Conservation (phyloP, 1,284 basidiomycete species). For the Malassezia slooffiae region DNA sequence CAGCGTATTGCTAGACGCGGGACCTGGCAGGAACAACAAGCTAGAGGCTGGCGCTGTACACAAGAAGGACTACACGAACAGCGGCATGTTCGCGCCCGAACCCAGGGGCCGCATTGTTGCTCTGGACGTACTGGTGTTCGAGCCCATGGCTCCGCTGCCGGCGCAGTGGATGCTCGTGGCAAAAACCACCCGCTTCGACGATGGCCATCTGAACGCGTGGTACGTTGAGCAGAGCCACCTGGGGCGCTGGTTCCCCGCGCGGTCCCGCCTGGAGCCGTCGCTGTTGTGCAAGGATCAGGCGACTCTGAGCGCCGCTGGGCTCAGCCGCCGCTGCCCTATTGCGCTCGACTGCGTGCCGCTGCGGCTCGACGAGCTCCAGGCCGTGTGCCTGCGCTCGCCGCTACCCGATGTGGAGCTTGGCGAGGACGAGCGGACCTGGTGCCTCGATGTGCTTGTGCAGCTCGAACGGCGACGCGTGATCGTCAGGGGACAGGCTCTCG, state of each 20-base stretch:
- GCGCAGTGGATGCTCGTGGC: conserved; percentile 9
- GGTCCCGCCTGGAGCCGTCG: conserved; percentile 5
- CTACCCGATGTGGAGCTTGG: conserved; percentile 13
- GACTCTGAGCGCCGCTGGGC: background rate
- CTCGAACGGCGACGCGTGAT: conserved; percentile 2
- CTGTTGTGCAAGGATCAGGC: background rate
- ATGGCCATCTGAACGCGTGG: conserved; percentile 13
- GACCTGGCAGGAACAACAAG: too few species aligned
- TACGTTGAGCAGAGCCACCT: conserved; percentile 5
- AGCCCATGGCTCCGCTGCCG: background rate
- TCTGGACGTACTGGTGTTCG: conserved; percentile 4
- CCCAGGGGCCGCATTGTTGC: conserved; percentile 11
- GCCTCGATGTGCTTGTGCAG: conserved; percentile 11
- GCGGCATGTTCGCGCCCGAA: conserved; percentile 1
- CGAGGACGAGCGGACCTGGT: conserved; percentile 13
- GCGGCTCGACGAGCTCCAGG: conserved; percentile 12
- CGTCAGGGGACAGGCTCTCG: conserved; percentile 6
- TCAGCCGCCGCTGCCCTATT: conserved; percentile 1
- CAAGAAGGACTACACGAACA: too few species aligned
- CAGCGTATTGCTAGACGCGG: too few species aligned
- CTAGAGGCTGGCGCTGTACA: too few species aligned
- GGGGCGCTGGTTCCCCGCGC: conserved; percentile 7
- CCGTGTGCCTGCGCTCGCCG: conserved; percentile 5
- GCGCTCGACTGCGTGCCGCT: conserved; percentile 1
- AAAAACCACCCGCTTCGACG: conserved; percentile 15